A percentile compares a stretch with the other conserved stretches of the same genome.
Evolutionary conservation across 2,329 filamentous ascomycete genomes (phyloP).

Genomic region (Colletotrichum sp.): DNA sequence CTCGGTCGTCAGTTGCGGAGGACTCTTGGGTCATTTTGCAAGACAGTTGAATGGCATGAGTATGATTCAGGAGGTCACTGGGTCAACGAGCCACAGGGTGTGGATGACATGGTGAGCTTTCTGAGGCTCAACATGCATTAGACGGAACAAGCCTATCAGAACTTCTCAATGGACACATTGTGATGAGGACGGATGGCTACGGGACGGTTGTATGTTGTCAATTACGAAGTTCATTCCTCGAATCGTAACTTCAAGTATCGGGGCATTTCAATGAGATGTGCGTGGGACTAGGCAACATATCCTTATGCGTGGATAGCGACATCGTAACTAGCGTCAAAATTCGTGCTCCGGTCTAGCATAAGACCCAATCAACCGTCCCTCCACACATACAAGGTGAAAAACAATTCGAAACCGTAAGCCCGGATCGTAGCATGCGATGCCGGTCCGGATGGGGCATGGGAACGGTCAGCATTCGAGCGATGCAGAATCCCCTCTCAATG

Average conservation of each 20-base stretch:
- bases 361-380: not conserved
- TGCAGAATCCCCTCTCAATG: not conserved
- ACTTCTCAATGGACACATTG: not conserved
- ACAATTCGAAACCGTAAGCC: not conserved
- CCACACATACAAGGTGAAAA: not conserved
- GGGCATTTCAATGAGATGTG: not conserved
- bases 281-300: not conserved
- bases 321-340: not conserved
- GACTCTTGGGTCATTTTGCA: constrained; percentile 4
- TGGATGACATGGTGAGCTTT: constrained; percentile 25
- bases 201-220: not conserved
- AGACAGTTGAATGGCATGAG: constrained; percentile 29
- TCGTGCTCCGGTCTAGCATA: not conserved
- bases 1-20: constrained; percentile 28
- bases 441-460: not conserved
- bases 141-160: not conserved
- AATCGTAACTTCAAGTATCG: not conserved
- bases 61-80: constrained; percentile 32
- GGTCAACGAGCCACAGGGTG: constrained; percentile 30
- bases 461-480: not conserved
- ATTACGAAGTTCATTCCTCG: not conserved
- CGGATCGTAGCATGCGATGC: not conserved
- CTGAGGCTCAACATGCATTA: not conserved
- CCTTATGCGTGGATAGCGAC: not conserved
- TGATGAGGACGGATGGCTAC: not conserved